phyloP scores from a whole-genome alignment of 805 yeast species.

The Yamadazyma insecticola region DNA sequence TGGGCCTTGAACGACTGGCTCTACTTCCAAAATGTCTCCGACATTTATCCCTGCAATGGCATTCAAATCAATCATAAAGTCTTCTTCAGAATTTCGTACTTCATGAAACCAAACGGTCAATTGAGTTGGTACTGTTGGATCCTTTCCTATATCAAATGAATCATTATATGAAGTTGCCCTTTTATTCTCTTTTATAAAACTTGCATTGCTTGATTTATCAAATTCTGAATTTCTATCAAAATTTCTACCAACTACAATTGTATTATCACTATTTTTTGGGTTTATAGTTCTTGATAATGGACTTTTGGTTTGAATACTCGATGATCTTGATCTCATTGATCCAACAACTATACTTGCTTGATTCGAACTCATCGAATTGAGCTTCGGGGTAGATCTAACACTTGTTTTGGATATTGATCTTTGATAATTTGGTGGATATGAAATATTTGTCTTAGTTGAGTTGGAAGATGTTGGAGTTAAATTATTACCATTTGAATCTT shows the following conservation, averaged over 20 bases:
- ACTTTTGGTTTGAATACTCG: constrained; percentile 5
- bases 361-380: constrained; percentile 16
- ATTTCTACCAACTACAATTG: constrained; percentile 11
- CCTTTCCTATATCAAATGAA: constrained; percentile 4
- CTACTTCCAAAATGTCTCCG: constrained; percentile 77
- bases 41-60: constrained; percentile 58
- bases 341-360: constrained; percentile 17
- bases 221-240: constrained; percentile 3
- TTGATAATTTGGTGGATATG: too few relatives aligned
- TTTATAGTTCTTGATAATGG: constrained; percentile 3
- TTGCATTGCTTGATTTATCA: constrained; percentile 3
- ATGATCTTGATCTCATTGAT: constrained; percentile 8
- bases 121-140: constrained; percentile 26
- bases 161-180: constrained; percentile 8
- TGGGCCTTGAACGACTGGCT: constrained; percentile 31
- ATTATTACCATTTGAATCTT: too few relatives aligned
- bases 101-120: constrained; percentile 68
- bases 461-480: too few relatives aligned
- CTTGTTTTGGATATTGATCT: too few relatives aligned
- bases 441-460: too few relatives aligned
- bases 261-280: constrained; percentile 9
- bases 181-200: constrained; percentile 2
- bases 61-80: constrained; percentile 58
- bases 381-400: too few relatives aligned
- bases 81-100: constrained; percentile 48